phyloP scores from a whole-genome alignment of 1,139 yeast species.

The Candida gigantensis region DNA sequence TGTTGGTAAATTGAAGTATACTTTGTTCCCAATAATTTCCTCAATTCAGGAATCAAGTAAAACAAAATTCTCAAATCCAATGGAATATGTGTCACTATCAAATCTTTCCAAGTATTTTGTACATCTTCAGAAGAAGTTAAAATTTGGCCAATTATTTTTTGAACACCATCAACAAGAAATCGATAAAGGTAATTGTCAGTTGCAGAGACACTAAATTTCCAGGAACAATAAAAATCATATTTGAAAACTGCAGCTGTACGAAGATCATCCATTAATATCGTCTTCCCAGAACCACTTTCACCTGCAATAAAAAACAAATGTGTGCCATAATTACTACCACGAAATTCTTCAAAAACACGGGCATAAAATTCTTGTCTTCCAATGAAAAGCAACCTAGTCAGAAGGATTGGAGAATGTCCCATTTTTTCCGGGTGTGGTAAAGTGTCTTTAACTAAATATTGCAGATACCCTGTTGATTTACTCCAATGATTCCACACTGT shows the following conservation, averaged over 20 bases:
- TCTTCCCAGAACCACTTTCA: constrained; percentile 51
- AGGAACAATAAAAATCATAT: constrained; percentile 40
- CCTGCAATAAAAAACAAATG: constrained; percentile 43
- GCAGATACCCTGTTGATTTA: constrained; percentile 8
- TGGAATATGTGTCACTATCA: constrained; percentile 40
- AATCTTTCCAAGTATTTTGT: constrained; percentile 45
- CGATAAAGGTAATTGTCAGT: constrained; percentile 31
- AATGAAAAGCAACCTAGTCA: constrained; percentile 31
- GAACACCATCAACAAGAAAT: constrained; percentile 36
- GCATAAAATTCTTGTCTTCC: constrained; percentile 39
- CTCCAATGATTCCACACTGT: constrained; percentile 14
- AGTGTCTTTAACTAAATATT: constrained; percentile 11
- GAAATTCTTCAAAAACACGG: constrained; percentile 26
- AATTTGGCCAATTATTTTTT: constrained; percentile 44
- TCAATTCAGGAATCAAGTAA: constrained; percentile 47
- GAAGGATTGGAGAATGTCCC: constrained; percentile 22
- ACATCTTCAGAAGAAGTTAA: constrained; percentile 39
- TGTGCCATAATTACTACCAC: constrained; percentile 20
- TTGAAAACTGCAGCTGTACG: constrained; percentile 37
- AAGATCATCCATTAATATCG: constrained; percentile 45
- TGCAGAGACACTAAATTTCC: constrained; percentile 40
- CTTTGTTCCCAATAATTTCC: constrained; percentile 44
- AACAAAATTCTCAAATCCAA: constrained; percentile 47
- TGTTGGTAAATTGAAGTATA: constrained; percentile 27
- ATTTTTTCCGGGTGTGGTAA: constrained; percentile 10